Evolutionary conservation across 768 basidiomycete species (phyloP).

Genomic region (Sistotremastrum suecicum): DNA sequence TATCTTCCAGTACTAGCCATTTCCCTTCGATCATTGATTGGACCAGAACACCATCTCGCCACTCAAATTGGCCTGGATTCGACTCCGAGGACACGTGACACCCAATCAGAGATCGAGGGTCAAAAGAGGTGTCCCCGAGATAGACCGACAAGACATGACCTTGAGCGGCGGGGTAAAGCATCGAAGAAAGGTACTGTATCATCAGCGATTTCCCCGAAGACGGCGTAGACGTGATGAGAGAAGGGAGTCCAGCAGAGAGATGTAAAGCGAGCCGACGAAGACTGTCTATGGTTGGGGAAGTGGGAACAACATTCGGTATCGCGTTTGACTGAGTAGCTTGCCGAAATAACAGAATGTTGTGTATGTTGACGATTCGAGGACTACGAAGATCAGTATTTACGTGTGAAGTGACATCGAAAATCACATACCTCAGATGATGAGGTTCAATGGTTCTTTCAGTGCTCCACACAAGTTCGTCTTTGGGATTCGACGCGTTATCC

Average conservation of each 20-base stretch:
- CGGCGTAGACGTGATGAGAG: constrained; percentile 70
- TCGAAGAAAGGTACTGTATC: constrained; percentile 58
- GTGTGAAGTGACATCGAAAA: neutral
- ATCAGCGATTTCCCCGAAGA: constrained; percentile 82
- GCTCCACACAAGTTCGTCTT: constrained; percentile 30
- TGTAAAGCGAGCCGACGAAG: constrained; percentile 51
- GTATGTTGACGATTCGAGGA: constrained; percentile 41
- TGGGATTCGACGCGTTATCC: constrained; percentile 37
- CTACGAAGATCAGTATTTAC: constrained; percentile 22
- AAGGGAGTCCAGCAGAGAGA: constrained; percentile 56
- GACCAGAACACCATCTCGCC: constrained; percentile 89
- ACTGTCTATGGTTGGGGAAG: constrained; percentile 41
- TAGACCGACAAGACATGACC: constrained; percentile 77
- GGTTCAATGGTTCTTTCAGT: constrained; percentile 17
- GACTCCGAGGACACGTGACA: constrained; percentile 82
- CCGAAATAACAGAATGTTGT: constrained; percentile 54
- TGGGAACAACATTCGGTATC: constrained; percentile 39
- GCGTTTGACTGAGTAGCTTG: constrained; percentile 17
- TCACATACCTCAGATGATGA: constrained; percentile 40
- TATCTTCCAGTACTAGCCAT: constrained; percentile 88
- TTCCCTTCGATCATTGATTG: constrained; percentile 80
- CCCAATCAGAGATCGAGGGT: constrained; percentile 84
- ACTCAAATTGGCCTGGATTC: constrained; percentile 81
- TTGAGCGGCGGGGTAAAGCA: constrained; percentile 41
- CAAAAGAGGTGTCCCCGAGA: constrained; percentile 89